These are phyloP conservation scores for Fusarium circinatum DNA, from an alignment of 2,329 filamentous ascomycete genomes.

Conservation along the genomic window DNA sequence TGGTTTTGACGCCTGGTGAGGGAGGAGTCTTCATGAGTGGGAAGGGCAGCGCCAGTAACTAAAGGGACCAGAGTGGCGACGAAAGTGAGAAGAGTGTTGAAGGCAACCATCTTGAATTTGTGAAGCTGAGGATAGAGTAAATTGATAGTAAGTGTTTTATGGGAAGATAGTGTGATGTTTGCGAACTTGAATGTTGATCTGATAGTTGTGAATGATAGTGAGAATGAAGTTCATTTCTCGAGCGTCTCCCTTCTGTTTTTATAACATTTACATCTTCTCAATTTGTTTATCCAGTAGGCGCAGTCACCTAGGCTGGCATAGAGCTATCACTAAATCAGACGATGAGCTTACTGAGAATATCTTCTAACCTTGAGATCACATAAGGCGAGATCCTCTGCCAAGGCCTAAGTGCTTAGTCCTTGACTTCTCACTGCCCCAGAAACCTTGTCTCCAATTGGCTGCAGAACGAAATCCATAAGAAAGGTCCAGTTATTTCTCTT, in stretches of 20 bases:
- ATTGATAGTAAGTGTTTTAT: accelerated
- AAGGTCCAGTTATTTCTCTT: neutral
- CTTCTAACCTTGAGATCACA: neutral
- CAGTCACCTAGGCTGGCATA: accelerated
- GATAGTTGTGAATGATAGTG: neutral
- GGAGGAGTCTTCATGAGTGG: neutral
- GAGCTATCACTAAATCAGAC: accelerated
- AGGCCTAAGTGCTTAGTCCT: neutral
- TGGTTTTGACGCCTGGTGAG: neutral
- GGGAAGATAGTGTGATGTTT: accelerated
- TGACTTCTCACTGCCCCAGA: neutral
- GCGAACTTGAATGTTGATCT: too few species aligned
- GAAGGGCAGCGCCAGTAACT: neutral
- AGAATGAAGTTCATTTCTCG: neutral
- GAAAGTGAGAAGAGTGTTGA: neutral
- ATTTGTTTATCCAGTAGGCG: accelerated
- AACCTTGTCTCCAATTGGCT: neutral
- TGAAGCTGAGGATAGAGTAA: neutral
- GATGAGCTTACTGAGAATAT: neutral
- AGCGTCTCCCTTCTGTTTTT: accelerated
- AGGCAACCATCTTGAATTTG: neutral
- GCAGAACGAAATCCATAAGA: neutral
- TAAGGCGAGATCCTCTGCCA: neutral
- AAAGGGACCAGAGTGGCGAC: accelerated
- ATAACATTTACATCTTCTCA: accelerated